Percentiles rank a stretch among this genome's conserved stretches.
Evolutionary conservation across 176 grass and related monocot genomes (phyloP).

Genomic region (Elymus sibiricus): DNA sequence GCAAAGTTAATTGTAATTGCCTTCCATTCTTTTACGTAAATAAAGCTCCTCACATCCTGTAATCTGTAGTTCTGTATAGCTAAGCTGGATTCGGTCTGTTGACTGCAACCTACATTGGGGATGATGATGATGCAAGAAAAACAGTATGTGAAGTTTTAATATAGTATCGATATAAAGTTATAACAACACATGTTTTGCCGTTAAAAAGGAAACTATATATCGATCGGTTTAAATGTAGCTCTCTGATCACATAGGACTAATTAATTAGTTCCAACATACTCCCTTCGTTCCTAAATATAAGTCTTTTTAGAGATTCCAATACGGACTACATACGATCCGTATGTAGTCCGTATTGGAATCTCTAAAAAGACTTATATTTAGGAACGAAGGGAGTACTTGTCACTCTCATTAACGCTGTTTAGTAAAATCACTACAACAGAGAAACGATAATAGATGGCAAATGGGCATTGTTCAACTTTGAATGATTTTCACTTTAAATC

Average conservation of each 20-base stretch:
- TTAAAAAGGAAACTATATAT: background rate
- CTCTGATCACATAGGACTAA: too few relatives aligned
- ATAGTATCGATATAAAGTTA: background rate
- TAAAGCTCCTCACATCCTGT: background rate
- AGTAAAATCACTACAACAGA: background rate
- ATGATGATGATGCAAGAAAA: background rate
- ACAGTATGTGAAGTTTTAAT: background rate
- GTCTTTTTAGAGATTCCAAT: too few relatives aligned
- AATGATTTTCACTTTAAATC: background rate
- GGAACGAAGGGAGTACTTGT: too few relatives aligned
- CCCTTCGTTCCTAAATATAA: too few relatives aligned
- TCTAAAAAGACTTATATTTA: too few relatives aligned
- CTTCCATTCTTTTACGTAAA: constrained; percentile 66
- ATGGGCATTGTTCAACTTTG: background rate
- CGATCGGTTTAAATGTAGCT: too few relatives aligned
- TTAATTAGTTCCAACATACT: too few relatives aligned
- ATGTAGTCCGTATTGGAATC: too few relatives aligned
- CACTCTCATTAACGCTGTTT: too few relatives aligned
- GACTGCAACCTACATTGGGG: background rate
- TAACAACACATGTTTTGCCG: background rate
- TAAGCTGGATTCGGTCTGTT: background rate
- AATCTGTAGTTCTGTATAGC: background rate
- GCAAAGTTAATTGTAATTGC: constrained; percentile 57
- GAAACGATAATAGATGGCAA: background rate
- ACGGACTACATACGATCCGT: too few relatives aligned